Evolutionary conservation across 2,329 filamentous ascomycete genomes (phyloP), one percentile per base, ranked within the genome.

Genomic region (Juglanconis juglandina): DNA sequence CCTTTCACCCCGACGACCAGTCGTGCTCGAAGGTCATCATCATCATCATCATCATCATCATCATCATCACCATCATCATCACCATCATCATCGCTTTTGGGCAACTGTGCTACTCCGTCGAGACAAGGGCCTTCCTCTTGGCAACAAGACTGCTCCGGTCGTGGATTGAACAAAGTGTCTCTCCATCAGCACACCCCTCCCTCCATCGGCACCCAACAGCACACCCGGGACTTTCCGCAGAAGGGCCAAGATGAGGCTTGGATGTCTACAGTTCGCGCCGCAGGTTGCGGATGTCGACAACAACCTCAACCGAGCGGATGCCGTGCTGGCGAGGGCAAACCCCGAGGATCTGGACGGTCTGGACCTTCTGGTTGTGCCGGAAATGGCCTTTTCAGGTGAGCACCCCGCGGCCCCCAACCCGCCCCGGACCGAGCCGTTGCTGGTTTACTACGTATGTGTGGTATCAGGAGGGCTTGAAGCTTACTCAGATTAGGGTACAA

Each of bases 341-440:
- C 74, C 79, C 0, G 73, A 81, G 1, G 76, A 83, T 13, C 59
- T 92, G 2, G 87, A 91, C 66, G 75, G 81, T n/a, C 51, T 93
- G 1, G 88, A 92, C 68, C 79, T 93, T 35, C 77, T 95, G 0
- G 84, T 94, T 0, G 75, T 94, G 0, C 90, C 91, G 0, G 91
- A 94, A 70, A 76, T 94, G 71, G 88, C 90, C 1, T 92, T 94
- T 69, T 82, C 85, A 60, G 88, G 88, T 90, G 73, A 66, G 76
- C 32, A 33, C 34, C 10, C n/a, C 6, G 17, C 30, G n/a, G 34
- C 46, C 24, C 14, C 54, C 34, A 4, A 17, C 9, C 4, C 17
- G 7, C 7, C 8, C 42, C 42, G 10, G 8, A 14, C n/a, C 46
- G 44, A 30, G 17, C 34, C 7, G 9, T 10, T 34, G 34, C 11